phyloP scores from a whole-genome alignment of 2,329 filamentous ascomycete species.

The Aspergillus niger region DNA sequence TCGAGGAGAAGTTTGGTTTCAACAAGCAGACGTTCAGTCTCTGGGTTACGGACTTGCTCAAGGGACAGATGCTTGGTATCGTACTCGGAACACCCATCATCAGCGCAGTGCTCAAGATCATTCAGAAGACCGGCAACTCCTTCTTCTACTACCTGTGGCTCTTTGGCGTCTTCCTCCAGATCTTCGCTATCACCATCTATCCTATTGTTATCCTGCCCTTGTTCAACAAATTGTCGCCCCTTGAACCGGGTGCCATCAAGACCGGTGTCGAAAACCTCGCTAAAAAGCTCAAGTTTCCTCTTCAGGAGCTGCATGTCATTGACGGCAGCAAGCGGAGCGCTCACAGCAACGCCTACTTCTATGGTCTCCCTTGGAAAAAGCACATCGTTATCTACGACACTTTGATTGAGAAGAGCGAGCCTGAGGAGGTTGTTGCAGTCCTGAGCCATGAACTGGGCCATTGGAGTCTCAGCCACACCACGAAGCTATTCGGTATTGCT shows the following conservation, averaged over 20 bases:
- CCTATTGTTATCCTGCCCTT: slow-evolving; percentile 90
- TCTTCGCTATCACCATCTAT: slow-evolving; percentile 95
- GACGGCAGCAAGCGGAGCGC: slow-evolving; percentile 86
- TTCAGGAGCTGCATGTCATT: slow-evolving; percentile 92
- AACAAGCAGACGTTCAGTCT: slow-evolving; percentile 94
- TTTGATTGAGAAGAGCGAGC: slow-evolving; percentile 89
- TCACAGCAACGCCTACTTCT: slow-evolving; percentile 94
- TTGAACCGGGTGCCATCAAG: slow-evolving; percentile 86
- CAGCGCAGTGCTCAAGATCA: slow-evolving; percentile 87
- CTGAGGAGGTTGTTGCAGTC: slow-evolving; percentile 90
- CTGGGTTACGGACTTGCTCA: slow-evolving; percentile 88
- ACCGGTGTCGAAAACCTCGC: slow-evolving; percentile 82
- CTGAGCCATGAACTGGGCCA: slow-evolving; percentile 95
- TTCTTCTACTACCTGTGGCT: slow-evolving; percentile 99
- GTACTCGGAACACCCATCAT: slow-evolving; percentile 84
- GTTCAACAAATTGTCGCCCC: slow-evolving; percentile 96
- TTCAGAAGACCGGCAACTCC: slow-evolving; percentile 86
- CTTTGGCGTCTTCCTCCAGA: slow-evolving; percentile 83
- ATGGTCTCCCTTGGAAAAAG: slow-evolving; percentile 98
- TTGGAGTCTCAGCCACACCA: slow-evolving; percentile 95
- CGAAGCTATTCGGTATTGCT: slow-evolving; percentile 81
- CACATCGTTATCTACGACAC: slow-evolving; percentile 99
- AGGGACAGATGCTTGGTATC: slow-evolving; percentile 80
- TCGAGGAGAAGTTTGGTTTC: slow-evolving; percentile 97
- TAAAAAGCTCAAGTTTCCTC: slow-evolving; percentile 81